Base-by-base conservation (phyloP, 2,329 filamentous ascomycete genomes). In the Huntiella decipiens region DNA sequence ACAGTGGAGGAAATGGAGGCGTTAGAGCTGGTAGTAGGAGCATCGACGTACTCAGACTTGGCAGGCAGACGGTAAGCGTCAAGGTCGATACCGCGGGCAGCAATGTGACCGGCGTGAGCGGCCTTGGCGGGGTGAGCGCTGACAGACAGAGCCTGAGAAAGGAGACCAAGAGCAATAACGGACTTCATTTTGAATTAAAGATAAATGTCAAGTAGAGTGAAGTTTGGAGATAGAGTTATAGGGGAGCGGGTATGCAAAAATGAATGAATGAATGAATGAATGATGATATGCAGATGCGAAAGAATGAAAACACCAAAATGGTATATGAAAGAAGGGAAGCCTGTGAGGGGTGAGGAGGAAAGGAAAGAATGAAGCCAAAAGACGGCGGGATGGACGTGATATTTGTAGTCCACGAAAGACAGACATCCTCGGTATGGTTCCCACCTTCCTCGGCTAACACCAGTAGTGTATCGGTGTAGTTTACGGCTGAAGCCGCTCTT, bases 1-100 rank as follows among this genome's bases (percentile, higher is more conserved):
- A 57, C 41, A 47, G 51, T 51, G 11, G 58, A 31, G 5, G 53
- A 51, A 12, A 52, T 45, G 50, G 54, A 51, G 39, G 36, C 5
- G 38, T 46, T 44, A 11, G 53, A 33, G 28, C 43, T 53, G 5
- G 55, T 56, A 15, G 48, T 52, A 11, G 52, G 52, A 34, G 56
- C 52, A 48, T 58, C 59, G 28, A 54, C 53, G 37, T 63, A 63
- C 13, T 56, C 52, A 4, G 59, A 53, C 15, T 57, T 50, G 5
- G 54, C 54, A 0, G 57, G 56, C 45, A 63, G 51, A 37, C 55
- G 54, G 51, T 57, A 63, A 22, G 56, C 53, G 28, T 56, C 53
- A 32, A 63, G 39, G 43, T 63, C 58, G 5, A 63, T 44, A 6
- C 54, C 57, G 13, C 60, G 56, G 51, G 56, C 58, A 33, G 50